Base-by-base conservation (phyloP, 176 grass and related monocot genomes). In the Poa annua region DNA sequence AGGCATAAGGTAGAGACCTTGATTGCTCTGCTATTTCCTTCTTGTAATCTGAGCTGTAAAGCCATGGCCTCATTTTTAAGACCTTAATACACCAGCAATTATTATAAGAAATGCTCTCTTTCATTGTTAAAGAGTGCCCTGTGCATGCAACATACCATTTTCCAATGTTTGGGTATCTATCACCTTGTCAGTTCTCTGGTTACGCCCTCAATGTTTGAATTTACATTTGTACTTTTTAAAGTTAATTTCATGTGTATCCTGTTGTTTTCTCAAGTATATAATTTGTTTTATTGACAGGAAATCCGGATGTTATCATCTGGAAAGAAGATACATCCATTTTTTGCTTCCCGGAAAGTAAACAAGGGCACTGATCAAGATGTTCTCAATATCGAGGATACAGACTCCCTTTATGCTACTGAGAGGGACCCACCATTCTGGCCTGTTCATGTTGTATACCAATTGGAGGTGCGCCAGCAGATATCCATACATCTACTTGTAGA, bases 291-390 rank as follows among this genome's bases (percentile, higher is more conserved):
- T 84, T 80, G 57, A 52, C 77, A 98, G 96, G 96, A 95, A 95
- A 98, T 90, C 81, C 86, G 71, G 38, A 86, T 22, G 76, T 75
- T 98, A 62, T 98, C 92, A 85, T 85, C 76, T 75, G 90, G 92
- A 83, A 95, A 95, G 92, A 90, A 90, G 85, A 78, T 93, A 32
- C 92, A 98, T 76, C 92, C 96, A 19, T 95, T 95, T 86, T 98
- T 95, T 79, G 73, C 89, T 80, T 88, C 75, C 75, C 69, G 83
- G 52, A 92, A 86, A 82, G 17, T 86, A 79, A 81, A 76, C 62
- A 98, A 95, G 77, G 74, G 35, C 12, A 36, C 61, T 74, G 41
- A n/a, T 52, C 85, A 87, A 83, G 87, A 95, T 78, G 34, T 41
- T 75, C 45, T 74, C 68, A 85, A 85, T 78, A 42, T 75, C 26